phyloP scores from a whole-genome alignment of 164 flowering plant genomes.

The Piper longum region DNA sequence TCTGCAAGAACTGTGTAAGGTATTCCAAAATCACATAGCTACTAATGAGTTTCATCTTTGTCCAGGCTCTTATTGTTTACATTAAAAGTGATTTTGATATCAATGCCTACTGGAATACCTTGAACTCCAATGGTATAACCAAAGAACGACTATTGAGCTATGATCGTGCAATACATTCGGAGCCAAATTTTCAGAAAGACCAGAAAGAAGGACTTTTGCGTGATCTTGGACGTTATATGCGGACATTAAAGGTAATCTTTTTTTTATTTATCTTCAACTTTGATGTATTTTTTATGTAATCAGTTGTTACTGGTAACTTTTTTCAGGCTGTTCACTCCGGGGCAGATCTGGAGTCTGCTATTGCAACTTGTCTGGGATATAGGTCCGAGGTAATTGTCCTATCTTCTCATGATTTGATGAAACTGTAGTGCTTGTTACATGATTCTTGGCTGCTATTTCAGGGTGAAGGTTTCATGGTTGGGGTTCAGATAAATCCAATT shows the following conservation, averaged over 20 bases:
- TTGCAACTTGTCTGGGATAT: constrained; percentile 88
- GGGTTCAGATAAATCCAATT: constrained; percentile 80
- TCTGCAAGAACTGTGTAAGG: background rate
- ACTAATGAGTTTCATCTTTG: background rate
- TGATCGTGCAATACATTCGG: constrained; percentile 89
- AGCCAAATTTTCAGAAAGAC: constrained; percentile 66
- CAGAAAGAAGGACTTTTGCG: constrained; percentile 88
- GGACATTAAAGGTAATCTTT: constrained; percentile 74
- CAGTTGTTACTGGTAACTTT: background rate
- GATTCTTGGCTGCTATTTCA: constrained; percentile 15
- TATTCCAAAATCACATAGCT: background rate
- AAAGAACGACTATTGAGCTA: constrained; percentile 94
- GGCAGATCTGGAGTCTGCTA: constrained; percentile 96
- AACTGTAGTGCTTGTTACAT: background rate
- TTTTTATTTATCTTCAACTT: background rate
- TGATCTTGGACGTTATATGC: constrained; percentile 87
- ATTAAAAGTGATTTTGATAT: constrained; percentile 73
- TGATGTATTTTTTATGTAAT: background rate
- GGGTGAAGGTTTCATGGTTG: constrained; percentile 99
- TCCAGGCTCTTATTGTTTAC: constrained; percentile 86
- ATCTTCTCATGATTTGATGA: background rate
- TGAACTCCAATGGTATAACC: constrained; percentile 86
- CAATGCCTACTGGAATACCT: constrained; percentile 77
- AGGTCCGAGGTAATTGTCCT: constrained; percentile 44
- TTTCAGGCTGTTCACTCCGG: constrained; percentile 97